These are phyloP conservation scores for Didymella pomorum DNA, from an alignment of 2,329 filamentous ascomycete genomes.

Conservation along the genomic window DNA sequence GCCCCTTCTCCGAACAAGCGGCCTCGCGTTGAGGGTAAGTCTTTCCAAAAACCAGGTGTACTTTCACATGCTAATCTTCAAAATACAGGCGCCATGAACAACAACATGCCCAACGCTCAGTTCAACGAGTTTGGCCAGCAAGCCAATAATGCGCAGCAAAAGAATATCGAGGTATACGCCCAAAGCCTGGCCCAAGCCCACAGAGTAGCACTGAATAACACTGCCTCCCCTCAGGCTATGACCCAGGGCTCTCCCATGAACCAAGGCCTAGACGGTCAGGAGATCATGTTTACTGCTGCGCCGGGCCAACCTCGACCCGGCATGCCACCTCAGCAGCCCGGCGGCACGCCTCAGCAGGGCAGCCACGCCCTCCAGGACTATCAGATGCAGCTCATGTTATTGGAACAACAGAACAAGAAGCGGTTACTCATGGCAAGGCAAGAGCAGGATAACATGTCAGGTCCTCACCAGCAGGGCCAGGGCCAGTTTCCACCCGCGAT, in stretches of 20 bases:
- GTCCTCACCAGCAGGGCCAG: slow-evolving; percentile 58
- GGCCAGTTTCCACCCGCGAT: slow-evolving; percentile 69
- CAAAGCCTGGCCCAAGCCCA: slow-evolving; percentile 85
- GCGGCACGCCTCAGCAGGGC: slow-evolving; percentile 62
- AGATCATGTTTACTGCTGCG: slow-evolving; percentile 46
- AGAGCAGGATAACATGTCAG: slow-evolving; percentile 74
- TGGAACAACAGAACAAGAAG: slow-evolving; percentile 90
- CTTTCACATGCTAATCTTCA: slow-evolving; percentile 63
- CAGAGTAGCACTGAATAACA: slow-evolving; percentile 79
- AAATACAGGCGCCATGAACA: slow-evolving; percentile 75
- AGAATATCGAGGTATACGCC: slow-evolving; percentile 87
- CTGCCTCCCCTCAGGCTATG: slow-evolving; percentile 78
- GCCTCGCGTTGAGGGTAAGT: slow-evolving; percentile 76
- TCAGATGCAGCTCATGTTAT: slow-evolving; percentile 87
- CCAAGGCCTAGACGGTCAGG: slow-evolving; percentile 55
- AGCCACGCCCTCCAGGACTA: slow-evolving; percentile 87
- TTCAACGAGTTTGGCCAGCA: slow-evolving; percentile 70
- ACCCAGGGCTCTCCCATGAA: slow-evolving; percentile 89
- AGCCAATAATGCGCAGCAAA: slow-evolving; percentile 71
- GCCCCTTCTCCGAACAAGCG: slow-evolving; percentile 93
- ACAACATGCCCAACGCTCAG: slow-evolving; percentile 76
- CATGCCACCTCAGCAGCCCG: slow-evolving; percentile 68
- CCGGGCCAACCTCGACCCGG: slow-evolving; percentile 41
- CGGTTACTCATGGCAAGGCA: slow-evolving; percentile 82
- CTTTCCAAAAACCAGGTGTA: slow-evolving; percentile 59